Evolutionary conservation across 2,329 filamentous ascomycete genomes (phyloP).

Genomic region (Exophiala sp.): DNA sequence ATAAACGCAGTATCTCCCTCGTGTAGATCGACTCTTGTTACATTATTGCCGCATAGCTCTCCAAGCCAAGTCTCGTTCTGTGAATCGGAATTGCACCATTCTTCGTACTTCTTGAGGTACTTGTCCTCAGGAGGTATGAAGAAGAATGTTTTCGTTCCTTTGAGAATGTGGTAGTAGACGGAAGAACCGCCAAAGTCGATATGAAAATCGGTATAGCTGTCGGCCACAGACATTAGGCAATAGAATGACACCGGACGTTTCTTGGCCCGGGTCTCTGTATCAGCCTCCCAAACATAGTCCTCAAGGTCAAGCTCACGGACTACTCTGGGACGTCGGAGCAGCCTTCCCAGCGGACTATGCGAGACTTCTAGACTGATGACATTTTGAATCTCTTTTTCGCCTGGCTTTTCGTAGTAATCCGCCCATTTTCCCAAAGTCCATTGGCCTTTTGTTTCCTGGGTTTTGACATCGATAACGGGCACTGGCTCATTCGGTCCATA

Average conservation of each 20-base stretch:
- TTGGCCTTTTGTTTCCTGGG: slow-evolving; percentile 61
- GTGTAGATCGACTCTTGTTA: slow-evolving; percentile 62
- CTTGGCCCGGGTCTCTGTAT: slow-evolving; percentile 50
- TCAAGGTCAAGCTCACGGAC: slow-evolving; percentile 60
- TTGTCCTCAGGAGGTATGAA: slow-evolving; percentile 67
- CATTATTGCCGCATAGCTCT: slow-evolving; percentile 59
- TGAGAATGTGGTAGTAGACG: slow-evolving; percentile 67
- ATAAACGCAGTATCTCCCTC: slow-evolving; percentile 69
- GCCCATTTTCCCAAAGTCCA: slow-evolving; percentile 66
- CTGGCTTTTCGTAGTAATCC: slow-evolving; percentile 62
- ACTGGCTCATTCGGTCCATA: slow-evolving; percentile 58
- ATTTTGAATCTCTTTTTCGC: slow-evolving; percentile 61
- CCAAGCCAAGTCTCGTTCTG: slow-evolving; percentile 65
- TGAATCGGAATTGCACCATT: slow-evolving; percentile 65
- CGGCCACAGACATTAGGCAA: slow-evolving; percentile 67
- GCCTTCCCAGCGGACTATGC: slow-evolving; percentile 58
- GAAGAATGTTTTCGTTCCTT: slow-evolving; percentile 67
- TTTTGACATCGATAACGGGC: slow-evolving; percentile 68
- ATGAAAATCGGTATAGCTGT: slow-evolving; percentile 70
- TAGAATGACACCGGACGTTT: slow-evolving; percentile 66
- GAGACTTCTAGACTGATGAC: slow-evolving; percentile 69
- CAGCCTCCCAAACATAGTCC: slow-evolving; percentile 50
- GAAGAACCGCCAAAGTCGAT: slow-evolving; percentile 70
- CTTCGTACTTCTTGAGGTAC: slow-evolving; percentile 66
- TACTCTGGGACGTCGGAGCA: slow-evolving; percentile 61